phyloP scores from a whole-genome alignment of 805 yeast species.

The Yarrowia divulgata region DNA sequence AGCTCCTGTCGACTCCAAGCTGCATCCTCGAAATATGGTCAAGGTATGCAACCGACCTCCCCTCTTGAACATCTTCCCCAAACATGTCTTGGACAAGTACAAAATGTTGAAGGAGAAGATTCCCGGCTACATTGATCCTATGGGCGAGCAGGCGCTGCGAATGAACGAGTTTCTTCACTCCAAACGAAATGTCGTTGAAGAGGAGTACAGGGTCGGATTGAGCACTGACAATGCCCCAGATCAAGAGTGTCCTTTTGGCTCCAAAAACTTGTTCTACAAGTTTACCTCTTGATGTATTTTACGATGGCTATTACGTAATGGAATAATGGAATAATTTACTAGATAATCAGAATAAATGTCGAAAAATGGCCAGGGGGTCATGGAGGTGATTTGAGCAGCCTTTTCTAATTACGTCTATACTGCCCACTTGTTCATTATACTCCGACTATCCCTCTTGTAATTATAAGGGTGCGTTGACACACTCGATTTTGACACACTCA shows the following conservation, averaged over 20 bases:
- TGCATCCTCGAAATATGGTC: not conserved
- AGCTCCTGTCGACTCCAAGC: not conserved
- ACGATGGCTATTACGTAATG: too few species aligned
- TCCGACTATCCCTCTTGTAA: too few species aligned
- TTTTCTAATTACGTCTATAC: too few species aligned
- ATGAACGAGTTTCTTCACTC: slow-evolving; percentile 5
- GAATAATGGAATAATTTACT: too few species aligned
- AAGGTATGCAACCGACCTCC: slow-evolving; percentile 27
- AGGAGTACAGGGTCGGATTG: slow-evolving; percentile 4
- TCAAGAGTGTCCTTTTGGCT: slow-evolving; percentile 26
- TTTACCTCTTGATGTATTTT: too few species aligned
- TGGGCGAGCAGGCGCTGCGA: not conserved
- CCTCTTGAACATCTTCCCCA: not conserved
- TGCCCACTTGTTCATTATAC: too few species aligned
- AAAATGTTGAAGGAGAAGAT: not conserved
- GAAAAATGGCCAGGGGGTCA: too few species aligned
- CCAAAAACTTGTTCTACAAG: slow-evolving; percentile 15
- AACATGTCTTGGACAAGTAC: not conserved
- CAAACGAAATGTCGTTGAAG: not conserved
- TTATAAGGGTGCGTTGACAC: too few species aligned
- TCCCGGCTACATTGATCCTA: not conserved
- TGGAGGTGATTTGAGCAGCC: too few species aligned
- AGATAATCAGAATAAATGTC: too few species aligned
- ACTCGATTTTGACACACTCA: too few species aligned
- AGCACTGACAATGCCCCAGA: slow-evolving; percentile 12